phyloP scores from a whole-genome alignment of 2,329 filamentous ascomycete genomes.

The Colletotrichum lini region DNA sequence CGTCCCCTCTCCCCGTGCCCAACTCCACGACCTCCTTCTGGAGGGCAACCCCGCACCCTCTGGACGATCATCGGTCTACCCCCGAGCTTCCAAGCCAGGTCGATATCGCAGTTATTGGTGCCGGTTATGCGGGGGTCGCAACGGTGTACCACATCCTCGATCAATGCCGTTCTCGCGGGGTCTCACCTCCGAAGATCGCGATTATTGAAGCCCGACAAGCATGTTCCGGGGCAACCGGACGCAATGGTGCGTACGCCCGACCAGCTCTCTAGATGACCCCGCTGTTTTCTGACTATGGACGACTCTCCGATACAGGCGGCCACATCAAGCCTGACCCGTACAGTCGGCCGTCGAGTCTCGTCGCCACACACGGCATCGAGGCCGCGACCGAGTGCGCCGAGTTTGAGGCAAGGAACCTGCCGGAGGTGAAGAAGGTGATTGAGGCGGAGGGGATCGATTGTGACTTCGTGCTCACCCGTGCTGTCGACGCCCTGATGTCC shows the following conservation, averaged over 20 bases:
- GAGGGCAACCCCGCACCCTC: conserved; percentile 37
- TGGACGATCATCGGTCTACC: conserved; percentile 43
- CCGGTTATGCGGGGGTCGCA: conserved; percentile 42
- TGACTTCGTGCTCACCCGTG: conserved; percentile 59
- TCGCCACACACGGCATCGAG: conserved; percentile 57
- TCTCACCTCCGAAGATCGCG: conserved; percentile 50
- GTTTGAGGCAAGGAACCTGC: conserved; percentile 59
- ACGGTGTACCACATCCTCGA: conserved; percentile 44
- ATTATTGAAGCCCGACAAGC: conserved; percentile 65
- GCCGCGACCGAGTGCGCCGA: conserved; percentile 59
- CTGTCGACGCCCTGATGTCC: conserved; percentile 56
- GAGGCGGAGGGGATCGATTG: conserved; percentile 58
- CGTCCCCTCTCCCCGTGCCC: conserved; percentile 38
- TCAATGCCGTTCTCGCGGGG: conserved; percentile 49
- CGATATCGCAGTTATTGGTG: conserved; percentile 41
- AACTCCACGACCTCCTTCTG: conserved; percentile 43
- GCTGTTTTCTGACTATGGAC: conserved; percentile 59
- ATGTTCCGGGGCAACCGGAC: conserved; percentile 67
- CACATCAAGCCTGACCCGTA: conserved; percentile 65
- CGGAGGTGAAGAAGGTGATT: conserved; percentile 53
- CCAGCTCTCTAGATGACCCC: conserved; percentile 63
- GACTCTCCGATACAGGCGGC: conserved; percentile 60
- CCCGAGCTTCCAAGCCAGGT: conserved; percentile 37
- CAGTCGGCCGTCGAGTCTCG: conserved; percentile 70
- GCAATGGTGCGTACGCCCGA: conserved; percentile 65